Conservation (phyloP, 768 basidiomycete genomes). For the Cyclocybe aegerita region DNA sequence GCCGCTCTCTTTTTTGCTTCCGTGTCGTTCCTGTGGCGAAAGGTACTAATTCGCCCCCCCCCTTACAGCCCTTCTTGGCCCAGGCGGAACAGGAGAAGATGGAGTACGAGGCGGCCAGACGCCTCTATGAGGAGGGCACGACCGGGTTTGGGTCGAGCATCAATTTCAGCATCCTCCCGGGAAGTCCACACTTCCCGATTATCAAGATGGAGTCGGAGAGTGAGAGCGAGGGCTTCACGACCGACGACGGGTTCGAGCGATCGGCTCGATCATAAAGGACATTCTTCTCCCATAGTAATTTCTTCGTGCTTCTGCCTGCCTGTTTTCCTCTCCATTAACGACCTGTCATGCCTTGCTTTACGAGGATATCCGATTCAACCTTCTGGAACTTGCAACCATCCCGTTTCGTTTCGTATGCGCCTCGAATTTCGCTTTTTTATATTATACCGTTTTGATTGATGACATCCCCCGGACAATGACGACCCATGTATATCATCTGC, state of each 20-base stretch:
- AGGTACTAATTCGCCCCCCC: slow-evolving; percentile 17
- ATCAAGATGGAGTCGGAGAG: slow-evolving; percentile 67
- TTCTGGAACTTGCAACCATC: neutral
- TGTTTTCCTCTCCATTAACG: slow-evolving; percentile 25
- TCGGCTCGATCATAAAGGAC: slow-evolving; percentile 18
- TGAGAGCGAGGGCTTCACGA: slow-evolving; percentile 63
- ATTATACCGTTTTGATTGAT: slow-evolving; percentile 2
- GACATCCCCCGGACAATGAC: slow-evolving; percentile 11
- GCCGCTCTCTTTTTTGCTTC: slow-evolving; percentile 18
- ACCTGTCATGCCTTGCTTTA: slow-evolving; percentile 26
- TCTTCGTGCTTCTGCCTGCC: slow-evolving; percentile 9
- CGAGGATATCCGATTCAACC: neutral
- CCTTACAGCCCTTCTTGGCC: slow-evolving; percentile 78
- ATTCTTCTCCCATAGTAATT: slow-evolving; percentile 14
- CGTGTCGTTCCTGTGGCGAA: neutral
- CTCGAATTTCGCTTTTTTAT: neutral
- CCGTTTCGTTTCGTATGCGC: neutral
- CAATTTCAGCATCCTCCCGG: slow-evolving; percentile 80
- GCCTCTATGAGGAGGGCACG: slow-evolving; percentile 84
- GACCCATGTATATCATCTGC: slow-evolving; percentile 20
- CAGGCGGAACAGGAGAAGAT: slow-evolving; percentile 96
- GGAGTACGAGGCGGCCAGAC: slow-evolving; percentile 84
- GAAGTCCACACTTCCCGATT: slow-evolving; percentile 61
- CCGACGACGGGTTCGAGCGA: slow-evolving; percentile 46
- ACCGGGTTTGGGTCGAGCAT: slow-evolving; percentile 68